These are phyloP conservation scores for Diplodia intermedia DNA, from an alignment of 2,329 filamentous ascomycete species.

Conservation along the genomic window DNA sequence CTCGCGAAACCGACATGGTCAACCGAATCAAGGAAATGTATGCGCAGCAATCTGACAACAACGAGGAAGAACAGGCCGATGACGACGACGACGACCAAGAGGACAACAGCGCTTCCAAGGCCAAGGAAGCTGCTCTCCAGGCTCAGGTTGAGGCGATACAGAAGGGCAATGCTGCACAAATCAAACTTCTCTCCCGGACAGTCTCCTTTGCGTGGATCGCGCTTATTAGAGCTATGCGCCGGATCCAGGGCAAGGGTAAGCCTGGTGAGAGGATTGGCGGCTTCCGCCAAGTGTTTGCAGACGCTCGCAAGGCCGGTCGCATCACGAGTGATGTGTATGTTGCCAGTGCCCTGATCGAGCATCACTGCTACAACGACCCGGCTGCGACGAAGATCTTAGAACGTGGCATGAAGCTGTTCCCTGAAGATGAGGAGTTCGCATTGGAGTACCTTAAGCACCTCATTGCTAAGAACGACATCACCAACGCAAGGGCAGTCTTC, in stretches of 20 bases:
- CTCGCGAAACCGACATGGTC: slow-evolving; percentile 69
- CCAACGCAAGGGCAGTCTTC: slow-evolving; percentile 94
- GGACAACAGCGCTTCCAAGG: slow-evolving; percentile 49
- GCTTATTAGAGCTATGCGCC: slow-evolving; percentile 89
- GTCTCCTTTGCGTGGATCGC: slow-evolving; percentile 96
- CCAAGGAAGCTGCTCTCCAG: slow-evolving; percentile 61
- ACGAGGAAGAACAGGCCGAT: slow-evolving; percentile 49
- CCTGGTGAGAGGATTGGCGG: slow-evolving; percentile 68
- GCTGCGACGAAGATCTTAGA: slow-evolving; percentile 96
- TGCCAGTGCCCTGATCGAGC: slow-evolving; percentile 89
- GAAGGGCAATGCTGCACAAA: slow-evolving; percentile 74
- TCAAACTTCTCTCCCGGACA: slow-evolving; percentile 78
- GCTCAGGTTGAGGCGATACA: slow-evolving; percentile 64
- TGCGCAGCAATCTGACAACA: slow-evolving; percentile 53
- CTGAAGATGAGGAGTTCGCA: slow-evolving; percentile 90
- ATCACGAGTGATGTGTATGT: slow-evolving; percentile 96
- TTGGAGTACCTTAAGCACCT: slow-evolving; percentile 96
- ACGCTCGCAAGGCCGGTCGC: slow-evolving; percentile 84
- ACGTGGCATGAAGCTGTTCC: slow-evolving; percentile 89
- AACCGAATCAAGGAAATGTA: slow-evolving; percentile 63
- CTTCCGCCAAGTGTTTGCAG: slow-evolving; percentile 85
- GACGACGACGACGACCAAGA: slow-evolving; percentile 64
- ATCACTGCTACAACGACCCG: slow-evolving; percentile 92
- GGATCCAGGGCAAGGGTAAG: slow-evolving; percentile 82
- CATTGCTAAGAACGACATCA: slow-evolving; percentile 89